Evolutionary conservation across 805 yeast genomes (phyloP).

Genomic region (Kockiozyma suomiensis): DNA sequence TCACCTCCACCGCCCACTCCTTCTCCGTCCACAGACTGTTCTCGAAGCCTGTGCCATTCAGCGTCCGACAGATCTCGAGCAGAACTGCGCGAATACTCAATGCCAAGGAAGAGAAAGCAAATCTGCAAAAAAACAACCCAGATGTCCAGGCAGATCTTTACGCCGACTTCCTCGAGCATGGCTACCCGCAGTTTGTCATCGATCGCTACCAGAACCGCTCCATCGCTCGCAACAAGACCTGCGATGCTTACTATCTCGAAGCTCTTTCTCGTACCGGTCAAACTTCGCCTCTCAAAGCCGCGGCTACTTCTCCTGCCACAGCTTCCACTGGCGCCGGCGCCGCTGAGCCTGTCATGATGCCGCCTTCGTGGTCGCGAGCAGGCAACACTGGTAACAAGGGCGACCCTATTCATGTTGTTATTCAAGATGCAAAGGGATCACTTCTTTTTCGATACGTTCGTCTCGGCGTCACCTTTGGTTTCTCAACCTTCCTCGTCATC

Average conservation of each 20-base stretch:
- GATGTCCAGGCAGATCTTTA: conserved; percentile 81
- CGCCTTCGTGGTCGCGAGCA: conserved; percentile 22
- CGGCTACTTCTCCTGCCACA: no score
- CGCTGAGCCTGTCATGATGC: neutral
- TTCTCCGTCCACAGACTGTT: neutral
- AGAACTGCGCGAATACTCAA: conserved; percentile 47
- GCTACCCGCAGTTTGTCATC: conserved; percentile 96
- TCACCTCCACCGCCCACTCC: neutral
- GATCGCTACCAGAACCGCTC: conserved; percentile 92
- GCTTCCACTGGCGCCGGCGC: neutral
- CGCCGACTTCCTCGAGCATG: conserved; percentile 67
- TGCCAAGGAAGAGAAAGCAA: conserved; percentile 81
- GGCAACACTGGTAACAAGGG: conserved; percentile 56
- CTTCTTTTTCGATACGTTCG: conserved; percentile 83
- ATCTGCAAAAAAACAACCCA: conserved; percentile 69
- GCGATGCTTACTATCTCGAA: conserved; percentile 75
- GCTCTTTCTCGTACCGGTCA: conserved; percentile 67
- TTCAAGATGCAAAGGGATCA: conserved; percentile 80
- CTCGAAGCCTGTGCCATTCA: neutral
- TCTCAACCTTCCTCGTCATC: conserved; percentile 78
- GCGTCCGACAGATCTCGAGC: conserved; percentile 8
- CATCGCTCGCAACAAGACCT: conserved; percentile 78
- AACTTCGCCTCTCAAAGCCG: conserved; percentile 43
- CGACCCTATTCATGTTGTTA: conserved; percentile 93
- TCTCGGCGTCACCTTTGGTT: conserved; percentile 81